Evolutionary conservation across 225 moss, liverwort and hornwort species (phyloP).

Genomic region (Neckera pumila): DNA sequence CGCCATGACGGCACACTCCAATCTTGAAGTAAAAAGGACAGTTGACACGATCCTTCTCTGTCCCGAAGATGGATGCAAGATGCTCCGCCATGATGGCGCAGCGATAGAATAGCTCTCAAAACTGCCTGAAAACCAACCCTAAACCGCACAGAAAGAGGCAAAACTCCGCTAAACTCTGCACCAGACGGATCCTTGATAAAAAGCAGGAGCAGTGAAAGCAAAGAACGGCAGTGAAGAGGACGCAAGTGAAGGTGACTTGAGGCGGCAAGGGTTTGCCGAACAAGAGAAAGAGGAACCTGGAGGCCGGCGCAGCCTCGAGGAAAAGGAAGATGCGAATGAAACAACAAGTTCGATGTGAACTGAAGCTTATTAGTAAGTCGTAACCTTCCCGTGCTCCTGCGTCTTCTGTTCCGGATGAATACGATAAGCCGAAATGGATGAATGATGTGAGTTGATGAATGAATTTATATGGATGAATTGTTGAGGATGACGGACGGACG

Average conservation of each 20-base stretch:
- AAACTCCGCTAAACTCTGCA: neutral
- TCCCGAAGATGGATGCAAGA: conserved; percentile 91
- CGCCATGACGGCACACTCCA: conserved; percentile 91
- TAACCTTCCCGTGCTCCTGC: neutral
- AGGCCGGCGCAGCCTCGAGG: neutral
- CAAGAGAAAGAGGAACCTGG: neutral
- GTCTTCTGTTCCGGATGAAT: neutral
- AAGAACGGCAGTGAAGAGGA: neutral
- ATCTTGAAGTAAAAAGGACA: conserved; percentile 99
- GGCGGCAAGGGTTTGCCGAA: conserved; percentile 6
- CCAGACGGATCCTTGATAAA: neutral
- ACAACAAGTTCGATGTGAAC: neutral
- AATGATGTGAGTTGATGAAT: neutral
- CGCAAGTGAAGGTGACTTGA: neutral
- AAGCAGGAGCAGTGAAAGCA: neutral
- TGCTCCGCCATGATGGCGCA: conserved; percentile 75
- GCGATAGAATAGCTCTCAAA: neutral
- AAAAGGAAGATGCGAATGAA: neutral
- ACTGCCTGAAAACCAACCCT: conserved; percentile 1
- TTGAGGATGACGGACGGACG: neutral
- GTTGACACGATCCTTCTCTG: conserved; percentile 95
- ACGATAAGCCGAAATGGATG: neutral
- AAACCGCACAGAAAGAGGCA: neutral
- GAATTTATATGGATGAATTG: neutral
- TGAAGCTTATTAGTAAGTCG: too few species aligned